phyloP scores from a whole-genome alignment of 768 basidiomycete species.

The Russula compacta region DNA sequence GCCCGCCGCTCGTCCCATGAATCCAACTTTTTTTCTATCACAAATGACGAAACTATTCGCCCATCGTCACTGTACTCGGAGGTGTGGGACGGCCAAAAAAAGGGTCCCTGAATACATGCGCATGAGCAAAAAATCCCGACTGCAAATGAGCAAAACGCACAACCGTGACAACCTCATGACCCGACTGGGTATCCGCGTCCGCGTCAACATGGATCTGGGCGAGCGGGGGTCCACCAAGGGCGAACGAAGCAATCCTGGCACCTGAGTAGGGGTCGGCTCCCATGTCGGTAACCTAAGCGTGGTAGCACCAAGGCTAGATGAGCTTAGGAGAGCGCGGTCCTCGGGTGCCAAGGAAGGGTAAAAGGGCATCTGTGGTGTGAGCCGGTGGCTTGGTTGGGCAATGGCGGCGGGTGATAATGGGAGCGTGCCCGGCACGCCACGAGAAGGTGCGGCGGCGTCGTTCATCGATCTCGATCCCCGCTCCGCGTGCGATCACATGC shows the following conservation, averaged over 20 bases:
- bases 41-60: neutral
- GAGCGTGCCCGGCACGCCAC: neutral
- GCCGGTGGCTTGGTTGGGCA: constrained; percentile 8
- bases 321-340: neutral
- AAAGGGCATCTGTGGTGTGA: neutral
- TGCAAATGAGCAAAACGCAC: neutral
- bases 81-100: constrained; percentile 8
- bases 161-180: constrained; percentile 1
- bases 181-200: neutral
- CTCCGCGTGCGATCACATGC: neutral
- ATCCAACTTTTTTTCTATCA: no score
- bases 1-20: no score
- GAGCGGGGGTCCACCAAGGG: constrained; percentile 8
- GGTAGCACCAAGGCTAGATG: neutral
- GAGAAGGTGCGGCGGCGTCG: neutral
- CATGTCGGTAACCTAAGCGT: neutral
- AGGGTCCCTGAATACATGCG: neutral
- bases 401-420: neutral
- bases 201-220: neutral
- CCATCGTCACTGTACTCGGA: neutral
- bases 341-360: constrained; percentile 1
- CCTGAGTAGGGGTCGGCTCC: neutral
- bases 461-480: neutral
- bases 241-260: neutral
- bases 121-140: neutral